Evolutionary conservation across 345 rosid species (phyloP).

Genomic region (Diplotaxis tenuifolia): DNA sequence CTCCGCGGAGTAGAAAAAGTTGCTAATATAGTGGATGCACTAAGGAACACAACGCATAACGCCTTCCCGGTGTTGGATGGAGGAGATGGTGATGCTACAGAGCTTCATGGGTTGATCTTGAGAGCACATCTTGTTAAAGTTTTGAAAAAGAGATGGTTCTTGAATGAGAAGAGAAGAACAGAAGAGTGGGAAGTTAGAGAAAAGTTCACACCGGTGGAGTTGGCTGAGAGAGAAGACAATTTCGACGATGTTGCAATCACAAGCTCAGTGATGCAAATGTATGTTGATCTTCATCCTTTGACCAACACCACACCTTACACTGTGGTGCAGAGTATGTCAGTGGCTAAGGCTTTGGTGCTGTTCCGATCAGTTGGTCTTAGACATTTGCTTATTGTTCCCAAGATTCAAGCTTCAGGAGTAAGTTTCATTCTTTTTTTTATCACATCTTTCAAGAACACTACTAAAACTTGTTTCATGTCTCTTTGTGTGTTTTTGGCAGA

Average conservation of each 20-base stretch:
- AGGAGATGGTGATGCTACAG: conserved; percentile 42
- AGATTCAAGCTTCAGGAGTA: conserved; percentile 76
- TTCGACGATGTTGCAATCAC: conserved; percentile 67
- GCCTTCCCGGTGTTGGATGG: conserved; percentile 71
- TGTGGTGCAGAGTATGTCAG: conserved; percentile 82
- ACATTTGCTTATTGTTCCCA: conserved; percentile 74
- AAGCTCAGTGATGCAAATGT: conserved; percentile 77
- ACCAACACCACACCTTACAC: conserved; percentile 85
- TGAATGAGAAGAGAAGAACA: conserved; percentile 65
- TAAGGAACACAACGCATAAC: conserved; percentile 72
- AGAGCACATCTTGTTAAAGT: conserved; percentile 75
- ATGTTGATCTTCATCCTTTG: conserved; percentile 82
- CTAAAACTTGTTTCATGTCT: neutral
- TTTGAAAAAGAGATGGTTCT: conserved; percentile 80
- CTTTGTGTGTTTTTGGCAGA: conserved; percentile 42
- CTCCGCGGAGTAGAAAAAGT: conserved; percentile 78
- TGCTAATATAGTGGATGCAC: conserved; percentile 56
- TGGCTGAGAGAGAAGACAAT: conserved; percentile 66
- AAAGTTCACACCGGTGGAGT: conserved; percentile 65
- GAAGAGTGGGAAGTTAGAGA: conserved; percentile 83
- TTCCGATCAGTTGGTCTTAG: conserved; percentile 79
- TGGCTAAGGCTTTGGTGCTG: conserved; percentile 81
- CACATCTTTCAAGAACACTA: conserved; percentile 4
- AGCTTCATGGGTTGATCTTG: conserved; percentile 69
- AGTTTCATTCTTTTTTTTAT: conserved; percentile 28